A percentile compares a stretch with the other conserved stretches of the same genome.
phyloP scores from a whole-genome alignment of 75 land plant genomes.

The Gnetum montanum region DNA sequence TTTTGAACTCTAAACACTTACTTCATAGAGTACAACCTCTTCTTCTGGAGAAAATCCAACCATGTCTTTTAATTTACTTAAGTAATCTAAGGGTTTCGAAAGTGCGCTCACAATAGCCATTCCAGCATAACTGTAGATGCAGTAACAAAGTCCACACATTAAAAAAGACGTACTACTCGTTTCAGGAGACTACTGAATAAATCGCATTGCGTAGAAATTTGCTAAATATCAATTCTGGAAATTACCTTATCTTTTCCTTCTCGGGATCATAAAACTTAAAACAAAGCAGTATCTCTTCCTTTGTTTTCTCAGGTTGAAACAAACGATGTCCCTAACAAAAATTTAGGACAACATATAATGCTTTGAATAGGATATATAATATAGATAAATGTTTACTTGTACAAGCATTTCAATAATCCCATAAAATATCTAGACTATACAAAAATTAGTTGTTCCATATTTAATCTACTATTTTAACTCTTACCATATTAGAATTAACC shows the following conservation, averaged over 20 bases:
- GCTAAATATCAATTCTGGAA: too few relatives aligned
- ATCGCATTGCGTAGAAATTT: too few relatives aligned
- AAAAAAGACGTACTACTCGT: too few relatives aligned
- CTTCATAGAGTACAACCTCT: constrained; percentile 93
- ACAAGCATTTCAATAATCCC: not conserved
- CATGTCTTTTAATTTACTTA: constrained; percentile 72
- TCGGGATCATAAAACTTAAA: constrained; percentile 91
- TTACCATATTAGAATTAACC: constrained; percentile 62
- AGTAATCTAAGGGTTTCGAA: constrained; percentile 70
- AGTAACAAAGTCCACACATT: too few relatives aligned
- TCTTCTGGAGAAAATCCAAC: constrained; percentile 81
- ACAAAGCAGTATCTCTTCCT: constrained; percentile 84
- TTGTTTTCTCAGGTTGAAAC: constrained; percentile 59
- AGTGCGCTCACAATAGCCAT: constrained; percentile 71
- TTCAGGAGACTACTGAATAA: too few relatives aligned
- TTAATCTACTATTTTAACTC: not conserved
- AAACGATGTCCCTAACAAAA: constrained; percentile 46
- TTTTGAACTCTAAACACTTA: not conserved
- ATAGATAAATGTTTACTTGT: too few relatives aligned
- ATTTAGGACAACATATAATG: too few relatives aligned
- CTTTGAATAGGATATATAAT: too few relatives aligned
- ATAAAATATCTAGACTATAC: not conserved
- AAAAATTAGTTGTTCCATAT: not conserved
- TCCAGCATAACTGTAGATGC: constrained; percentile 94
- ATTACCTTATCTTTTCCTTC: constrained; percentile 79